Evolutionary conservation across 768 basidiomycete species (phyloP).

Genomic region (Agrocybe pediades): DNA sequence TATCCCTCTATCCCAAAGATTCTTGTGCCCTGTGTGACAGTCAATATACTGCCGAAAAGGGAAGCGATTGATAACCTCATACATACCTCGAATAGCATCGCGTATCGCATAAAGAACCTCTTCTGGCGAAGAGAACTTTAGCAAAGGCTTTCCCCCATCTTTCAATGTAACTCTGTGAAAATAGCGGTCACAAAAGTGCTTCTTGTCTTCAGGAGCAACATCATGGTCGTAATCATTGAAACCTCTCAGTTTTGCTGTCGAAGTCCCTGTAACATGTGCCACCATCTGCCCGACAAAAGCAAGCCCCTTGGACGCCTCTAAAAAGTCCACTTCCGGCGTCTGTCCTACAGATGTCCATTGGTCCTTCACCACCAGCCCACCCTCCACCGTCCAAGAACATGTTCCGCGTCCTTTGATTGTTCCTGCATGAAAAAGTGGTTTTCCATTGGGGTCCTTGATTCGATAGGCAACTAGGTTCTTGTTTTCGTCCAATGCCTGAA

Average conservation of each 20-base stretch:
- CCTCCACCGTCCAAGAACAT: constrained; percentile 17
- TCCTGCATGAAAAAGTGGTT: constrained; percentile 11
- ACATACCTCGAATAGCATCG: too few species aligned
- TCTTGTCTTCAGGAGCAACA: background rate
- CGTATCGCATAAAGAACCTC: constrained; percentile 16
- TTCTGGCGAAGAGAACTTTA: constrained; percentile 4
- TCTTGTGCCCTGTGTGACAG: constrained; percentile 22
- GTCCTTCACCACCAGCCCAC: constrained; percentile 22
- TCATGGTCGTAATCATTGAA: background rate
- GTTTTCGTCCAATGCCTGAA: constrained; percentile 1
- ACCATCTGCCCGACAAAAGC: constrained; percentile 19
- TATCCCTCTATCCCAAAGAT: constrained; percentile 14
- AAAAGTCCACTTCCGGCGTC: constrained; percentile 9
- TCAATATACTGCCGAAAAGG: background rate
- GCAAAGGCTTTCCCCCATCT: constrained; percentile 14
- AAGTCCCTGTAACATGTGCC: constrained; percentile 6
- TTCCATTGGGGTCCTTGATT: background rate
- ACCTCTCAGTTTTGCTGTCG: too few species aligned
- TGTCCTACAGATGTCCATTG: constrained; percentile 15
- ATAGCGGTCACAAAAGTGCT: background rate
- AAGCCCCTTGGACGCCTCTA: constrained; percentile 13
- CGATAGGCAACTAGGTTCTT: background rate
- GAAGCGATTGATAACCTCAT: too few species aligned
- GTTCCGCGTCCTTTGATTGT: constrained; percentile 24
- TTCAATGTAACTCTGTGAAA: constrained; percentile 8